A percentile compares a stretch with the other conserved stretches of the same genome.
Evolutionary conservation across 2,329 filamentous ascomycete species (phyloP).

Genomic region (Pseudocercospora ulei): DNA sequence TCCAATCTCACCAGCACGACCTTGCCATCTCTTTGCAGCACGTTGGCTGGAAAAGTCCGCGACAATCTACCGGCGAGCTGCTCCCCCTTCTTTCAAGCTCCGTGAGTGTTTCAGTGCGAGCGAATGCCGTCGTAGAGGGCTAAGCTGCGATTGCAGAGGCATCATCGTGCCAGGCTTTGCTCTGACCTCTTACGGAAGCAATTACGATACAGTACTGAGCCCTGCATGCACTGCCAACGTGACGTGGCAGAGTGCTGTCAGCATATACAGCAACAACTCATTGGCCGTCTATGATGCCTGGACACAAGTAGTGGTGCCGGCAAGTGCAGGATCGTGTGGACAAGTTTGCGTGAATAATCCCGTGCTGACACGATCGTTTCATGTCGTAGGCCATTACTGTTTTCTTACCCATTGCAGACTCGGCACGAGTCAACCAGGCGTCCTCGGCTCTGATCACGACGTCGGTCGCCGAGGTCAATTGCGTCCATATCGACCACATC

Average conservation of each 20-base stretch:
- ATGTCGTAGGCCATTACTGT: too few relatives aligned
- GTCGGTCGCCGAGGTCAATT: slow-evolving; percentile 5
- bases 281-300: slow-evolving; percentile 9
- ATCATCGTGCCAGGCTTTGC: too few relatives aligned
- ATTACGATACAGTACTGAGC: slow-evolving; percentile 9
- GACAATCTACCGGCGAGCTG: slow-evolving; percentile 12
- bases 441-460: too few relatives aligned
- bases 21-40: slow-evolving; percentile 11
- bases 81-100: slow-evolving; percentile 16
- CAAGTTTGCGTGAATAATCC: too few relatives aligned
- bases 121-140: too few relatives aligned
- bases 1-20: slow-evolving; percentile 14
- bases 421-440: too few relatives aligned
- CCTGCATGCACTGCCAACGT: slow-evolving; percentile 9
- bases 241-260: slow-evolving; percentile 8
- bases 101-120: too few relatives aligned
- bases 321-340: slow-evolving; percentile 6
- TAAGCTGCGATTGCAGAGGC: too few relatives aligned
- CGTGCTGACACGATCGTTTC: too few relatives aligned
- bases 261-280: slow-evolving; percentile 9
- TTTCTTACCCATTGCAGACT: too few relatives aligned
- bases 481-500: slow-evolving; percentile 10
- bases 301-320: slow-evolving; percentile 7
- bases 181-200: slow-evolving; percentile 9
- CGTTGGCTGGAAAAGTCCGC: slow-evolving; percentile 1